Percentiles rank a stretch among this genome's conserved stretches.
phyloP scores from a whole-genome alignment of 768 basidiomycete genomes.

The Panaeolus papilionaceus region DNA sequence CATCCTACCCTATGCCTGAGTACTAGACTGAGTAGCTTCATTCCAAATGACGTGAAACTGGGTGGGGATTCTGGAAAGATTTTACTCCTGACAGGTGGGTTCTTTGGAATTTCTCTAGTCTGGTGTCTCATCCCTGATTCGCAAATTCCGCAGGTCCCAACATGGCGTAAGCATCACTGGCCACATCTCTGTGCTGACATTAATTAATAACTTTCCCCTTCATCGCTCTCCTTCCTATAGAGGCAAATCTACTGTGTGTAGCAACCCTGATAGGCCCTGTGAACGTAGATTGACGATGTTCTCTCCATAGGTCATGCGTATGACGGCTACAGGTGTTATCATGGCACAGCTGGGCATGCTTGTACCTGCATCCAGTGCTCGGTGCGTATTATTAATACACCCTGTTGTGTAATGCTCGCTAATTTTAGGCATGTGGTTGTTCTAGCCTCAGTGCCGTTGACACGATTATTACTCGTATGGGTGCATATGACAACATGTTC shows the following conservation, averaged over 20 bases:
- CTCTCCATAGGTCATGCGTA: conserved; percentile 74
- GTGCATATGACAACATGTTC: conserved; percentile 98
- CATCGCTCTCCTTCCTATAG: conserved; percentile 24
- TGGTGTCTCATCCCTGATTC: conserved; percentile 8
- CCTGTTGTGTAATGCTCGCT: not conserved
- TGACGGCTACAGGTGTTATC: conserved; percentile 94
- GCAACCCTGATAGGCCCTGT: not conserved
- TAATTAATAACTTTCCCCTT: not conserved
- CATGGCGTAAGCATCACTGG: conserved; percentile 70
- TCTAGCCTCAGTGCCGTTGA: conserved; percentile 86
- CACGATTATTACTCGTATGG: conserved; percentile 95
- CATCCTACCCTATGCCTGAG: conserved; percentile 86
- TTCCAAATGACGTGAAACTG: conserved; percentile 90
- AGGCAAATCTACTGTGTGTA: conserved; percentile 46
- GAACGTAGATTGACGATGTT: not conserved
- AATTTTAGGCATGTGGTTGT: conserved; percentile 17
- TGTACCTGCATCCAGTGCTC: conserved; percentile 85
- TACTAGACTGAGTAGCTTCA: conserved; percentile 72
- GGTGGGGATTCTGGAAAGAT: conserved; percentile 80
- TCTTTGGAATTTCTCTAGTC: conserved; percentile 5
- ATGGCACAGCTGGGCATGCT: conserved; percentile 97
- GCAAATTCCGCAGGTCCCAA: conserved; percentile 66
- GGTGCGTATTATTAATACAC: conserved; percentile 46
- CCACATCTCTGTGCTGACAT: not conserved
- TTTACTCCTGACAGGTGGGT: conserved; percentile 83